Evolutionary conservation across 2,329 filamentous ascomycete species (phyloP), one percentile per base, ranked within the genome.

Genomic region (Fusarium verrucosum): DNA sequence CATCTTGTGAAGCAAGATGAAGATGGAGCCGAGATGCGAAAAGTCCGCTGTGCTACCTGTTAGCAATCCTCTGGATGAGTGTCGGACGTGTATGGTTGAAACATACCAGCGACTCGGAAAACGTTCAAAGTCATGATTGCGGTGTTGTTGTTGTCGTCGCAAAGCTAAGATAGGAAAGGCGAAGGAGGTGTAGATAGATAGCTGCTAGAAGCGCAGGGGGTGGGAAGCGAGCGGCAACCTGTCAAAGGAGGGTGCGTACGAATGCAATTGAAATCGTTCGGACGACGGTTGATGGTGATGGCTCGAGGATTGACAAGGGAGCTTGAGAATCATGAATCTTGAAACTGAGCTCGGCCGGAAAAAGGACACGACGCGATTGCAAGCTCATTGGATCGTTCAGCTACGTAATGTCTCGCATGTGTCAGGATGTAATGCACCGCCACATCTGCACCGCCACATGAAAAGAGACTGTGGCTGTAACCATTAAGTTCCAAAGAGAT

Each of bases 1-100:
- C 93, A 99, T 99, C 85, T 99, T 99, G 77, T 96, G 93, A 65
- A 99, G 84, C 62, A 99, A 84, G 72, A 99, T 97, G 72, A 97
- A 84, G 76, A 99, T 97, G 50, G 94, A 98, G 66, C 90, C 84
- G 72, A 99, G 82, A 84, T 99, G 95, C 83, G 93, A 97, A 77
- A 99, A 87, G 84, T 99, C 95, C 81, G 89, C 94, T 97, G 70
- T 55, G 38, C 65, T 46, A 33, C 66, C 66, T 36, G 63, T 73
- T 58, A 73, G 55, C 26, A 38, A 36, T 33, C 25, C 7, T 20
- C 20, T 25, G 38, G 44, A 35, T 41, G 10, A 19, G 33, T 9
- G 2, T 51, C 36, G 36, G 23, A 4, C 38, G 17, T n/a, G 38
- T 22, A 23, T 38, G 19, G 30, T 52, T 40, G 45, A 43, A 65